Conservation (phyloP, 2,329 filamentous ascomycete genomes). For the Curvularia sp. region DNA sequence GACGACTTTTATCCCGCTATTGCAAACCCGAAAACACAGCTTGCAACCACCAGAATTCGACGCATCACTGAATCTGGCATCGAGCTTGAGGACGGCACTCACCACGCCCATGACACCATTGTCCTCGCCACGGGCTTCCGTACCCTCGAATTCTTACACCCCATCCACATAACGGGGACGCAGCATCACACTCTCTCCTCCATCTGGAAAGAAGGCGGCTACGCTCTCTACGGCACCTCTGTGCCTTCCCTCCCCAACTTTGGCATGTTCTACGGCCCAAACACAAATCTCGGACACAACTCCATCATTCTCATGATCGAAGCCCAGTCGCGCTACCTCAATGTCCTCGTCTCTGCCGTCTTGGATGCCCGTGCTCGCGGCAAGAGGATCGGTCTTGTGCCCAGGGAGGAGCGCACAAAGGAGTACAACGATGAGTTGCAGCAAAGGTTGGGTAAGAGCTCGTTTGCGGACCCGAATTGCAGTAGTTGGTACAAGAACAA, state of each 20-base stretch:
- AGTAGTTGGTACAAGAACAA: slow-evolving; percentile 65
- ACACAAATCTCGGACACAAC: slow-evolving; percentile 63
- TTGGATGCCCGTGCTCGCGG: slow-evolving; percentile 54
- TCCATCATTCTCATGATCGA: slow-evolving; percentile 70
- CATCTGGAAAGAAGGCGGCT: slow-evolving; percentile 64
- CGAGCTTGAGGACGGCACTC: slow-evolving; percentile 51
- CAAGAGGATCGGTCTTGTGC: slow-evolving; percentile 55
- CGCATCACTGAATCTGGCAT: slow-evolving; percentile 58
- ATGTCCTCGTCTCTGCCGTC: slow-evolving; percentile 58
- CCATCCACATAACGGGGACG: slow-evolving; percentile 61
- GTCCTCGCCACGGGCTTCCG: slow-evolving; percentile 67
- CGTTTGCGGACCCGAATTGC: slow-evolving; percentile 64
- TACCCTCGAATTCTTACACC: slow-evolving; percentile 65
- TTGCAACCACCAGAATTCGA: slow-evolving; percentile 61
- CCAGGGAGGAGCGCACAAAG: slow-evolving; percentile 51
- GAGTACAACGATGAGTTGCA: slow-evolving; percentile 60
- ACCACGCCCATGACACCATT: slow-evolving; percentile 63
- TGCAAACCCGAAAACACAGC: slow-evolving; percentile 55
- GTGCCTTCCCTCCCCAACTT: slow-evolving; percentile 64
- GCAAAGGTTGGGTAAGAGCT: slow-evolving; percentile 51
- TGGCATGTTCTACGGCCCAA: slow-evolving; percentile 65
- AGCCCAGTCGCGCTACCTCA: slow-evolving; percentile 63
- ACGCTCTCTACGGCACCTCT: slow-evolving; percentile 60
- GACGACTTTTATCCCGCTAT: slow-evolving; percentile 65
- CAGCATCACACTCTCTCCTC: slow-evolving; percentile 57